Base-by-base conservation (phyloP, 108 stramenopile species). In the Skeletonema marinoi region DNA sequence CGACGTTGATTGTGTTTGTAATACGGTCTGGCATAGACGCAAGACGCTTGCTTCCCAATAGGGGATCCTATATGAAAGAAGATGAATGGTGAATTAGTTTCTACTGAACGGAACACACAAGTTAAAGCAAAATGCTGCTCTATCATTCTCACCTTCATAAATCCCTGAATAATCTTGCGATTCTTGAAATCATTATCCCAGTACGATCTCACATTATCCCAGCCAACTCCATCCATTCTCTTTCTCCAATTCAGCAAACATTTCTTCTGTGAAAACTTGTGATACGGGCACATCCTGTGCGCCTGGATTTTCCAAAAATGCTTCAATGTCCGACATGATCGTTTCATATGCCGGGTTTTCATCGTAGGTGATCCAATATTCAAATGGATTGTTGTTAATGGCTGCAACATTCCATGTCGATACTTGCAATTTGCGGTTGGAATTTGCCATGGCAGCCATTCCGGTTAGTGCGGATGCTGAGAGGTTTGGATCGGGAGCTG, bases 341-440 rank as follows among this genome's bases (percentile, higher is more conserved):
- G 83, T 58, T 60, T 96, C 89, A 74, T 97, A 97, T 41, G 73
- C 89, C 11, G 85, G 87, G 83, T 96, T 88, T 63, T 88, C 90
- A 51, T 91, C 76, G 70, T 92, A 90, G 44, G 97, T 95, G 35
- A 90, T 88, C 89, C 89, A 88, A 83, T 88, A 90, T 85, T 90
- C 89, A 63, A 90, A 90, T 29, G 88, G 86, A 73, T 85, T 89
- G 78, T 89, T 86, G 71, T 90, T 97, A 71, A 97, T 94, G 56
- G 97, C 97, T 48, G 97, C 97, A 60, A 97, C 91, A 77, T 97
- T 97, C 95, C 95, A 97, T 25, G 84, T 81, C 4, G 90, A 79
- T 30, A 86, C 64, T 66, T 76, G 67, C 9, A 86, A 70, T 54
- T 67, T 60, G 21, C 85, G 85, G 4, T 61, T 62, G 16, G 83